Base-by-base conservation (phyloP, 495 filamentous ascomycete species). In the Lasiosphaeria ovina region DNA sequence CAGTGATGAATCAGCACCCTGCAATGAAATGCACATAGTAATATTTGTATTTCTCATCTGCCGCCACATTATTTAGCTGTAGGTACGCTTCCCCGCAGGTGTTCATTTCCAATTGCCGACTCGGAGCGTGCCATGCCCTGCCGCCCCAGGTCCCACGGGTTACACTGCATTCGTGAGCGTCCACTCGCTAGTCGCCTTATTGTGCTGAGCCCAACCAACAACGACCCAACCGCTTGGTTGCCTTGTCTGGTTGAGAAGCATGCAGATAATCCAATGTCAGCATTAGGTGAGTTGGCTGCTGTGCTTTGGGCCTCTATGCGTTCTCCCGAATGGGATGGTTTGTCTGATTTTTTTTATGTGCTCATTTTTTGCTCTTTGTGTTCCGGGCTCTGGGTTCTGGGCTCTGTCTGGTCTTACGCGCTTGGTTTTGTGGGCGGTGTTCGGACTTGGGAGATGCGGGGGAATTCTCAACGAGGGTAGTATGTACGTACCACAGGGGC, bases 201-300 rank as follows among this genome's bases (percentile, higher is more conserved):
- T 40, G 38, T 40, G 38, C 38, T 40, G 38, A 40, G 38, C 38
- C 42, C 42, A 6, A n/a, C 42, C 42, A 10, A 6, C 11, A 6
- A 45, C 3, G 42, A 6, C 42, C 42, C 42, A 45, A 45, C 42
- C 42, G 4, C 42, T 45, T 12, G 42, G 42, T 45, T 45, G 42
- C 42, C 11, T 45, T 45, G 42, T 4, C 12, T 45, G 42, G 42
- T 45, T 45, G 4, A 6, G 42, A 40, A 40, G 38, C 38, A 40
- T 45, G 42, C 42, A 45, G 11, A 45, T 45, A 45, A 45, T 40
- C 38, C 38, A 40, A 40, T 40, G 38, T 40, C 38, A 40, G 38
- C 38, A 40, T 40, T 40, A 40, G 38, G 38, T 40, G 38, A 40
- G 38, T 40, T 40, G 38, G 38, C 38, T 40, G 38, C 38, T n/a